Evolutionary conservation across 75 land plant species (phyloP).

Genomic region (Larix kaempferi): DNA sequence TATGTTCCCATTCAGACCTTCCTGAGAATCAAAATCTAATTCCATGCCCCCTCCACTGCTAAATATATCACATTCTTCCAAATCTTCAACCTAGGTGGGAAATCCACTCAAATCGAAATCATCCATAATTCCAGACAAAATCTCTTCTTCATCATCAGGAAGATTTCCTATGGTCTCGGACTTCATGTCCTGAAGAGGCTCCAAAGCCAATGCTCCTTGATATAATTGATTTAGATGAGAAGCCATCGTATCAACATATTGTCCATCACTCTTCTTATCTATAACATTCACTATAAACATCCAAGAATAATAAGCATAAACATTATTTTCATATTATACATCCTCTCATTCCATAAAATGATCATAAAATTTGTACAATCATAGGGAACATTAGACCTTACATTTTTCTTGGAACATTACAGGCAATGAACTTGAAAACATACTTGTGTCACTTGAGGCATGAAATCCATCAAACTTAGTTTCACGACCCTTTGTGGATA

Average conservation of each 20-base stretch:
- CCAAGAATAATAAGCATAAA: not conserved
- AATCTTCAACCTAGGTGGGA: slow-evolving; percentile 57
- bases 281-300: slow-evolving; percentile 3
- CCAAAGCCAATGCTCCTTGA: slow-evolving; percentile 5
- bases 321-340: not conserved
- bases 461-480: not conserved
- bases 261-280: slow-evolving; percentile 6
- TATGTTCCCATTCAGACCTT: slow-evolving; percentile 22
- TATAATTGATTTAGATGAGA: slow-evolving; percentile 6
- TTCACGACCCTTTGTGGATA: not conserved
- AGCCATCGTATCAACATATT: slow-evolving; percentile 6
- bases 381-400: slow-evolving; percentile 18
- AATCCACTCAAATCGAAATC: slow-evolving; percentile 43
- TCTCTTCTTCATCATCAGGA: slow-evolving; percentile 49
- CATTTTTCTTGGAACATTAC: slow-evolving; percentile 60
- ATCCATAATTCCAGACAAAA: slow-evolving; percentile 44
- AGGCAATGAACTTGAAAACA: slow-evolving; percentile 81
- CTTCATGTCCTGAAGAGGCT: slow-evolving; percentile 20
- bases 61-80: slow-evolving; percentile 84
- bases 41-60: slow-evolving; percentile 90
- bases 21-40: slow-evolving; percentile 64
- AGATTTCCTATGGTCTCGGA: slow-evolving; percentile 38
- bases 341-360: not conserved
- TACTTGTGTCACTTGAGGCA: slow-evolving; percentile 16
- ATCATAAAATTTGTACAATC: not conserved